Conservation (phyloP, 176 grass and related monocot species). For the Oryza brachyantha region DNA sequence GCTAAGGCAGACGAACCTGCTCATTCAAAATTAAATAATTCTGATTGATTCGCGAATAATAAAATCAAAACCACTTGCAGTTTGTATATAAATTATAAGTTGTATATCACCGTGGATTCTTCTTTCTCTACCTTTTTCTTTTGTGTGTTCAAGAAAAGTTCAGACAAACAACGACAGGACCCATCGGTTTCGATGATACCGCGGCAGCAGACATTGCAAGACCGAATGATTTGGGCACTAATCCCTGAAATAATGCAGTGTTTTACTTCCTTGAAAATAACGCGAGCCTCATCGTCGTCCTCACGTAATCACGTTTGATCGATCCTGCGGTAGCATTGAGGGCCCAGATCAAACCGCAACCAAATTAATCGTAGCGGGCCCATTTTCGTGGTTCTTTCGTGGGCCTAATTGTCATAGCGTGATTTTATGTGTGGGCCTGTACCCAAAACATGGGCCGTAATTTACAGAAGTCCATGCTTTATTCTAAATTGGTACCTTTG, state of each 20-base stretch:
- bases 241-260: neutral
- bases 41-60: neutral
- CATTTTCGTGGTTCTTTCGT: too few species aligned
- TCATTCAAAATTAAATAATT: neutral
- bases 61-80: neutral
- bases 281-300: neutral
- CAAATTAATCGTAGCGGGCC: too few species aligned
- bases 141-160: neutral
- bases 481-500: too few species aligned
- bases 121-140: neutral
- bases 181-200: neutral
- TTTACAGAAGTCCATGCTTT: too few species aligned
- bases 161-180: neutral
- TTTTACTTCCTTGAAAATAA: neutral
- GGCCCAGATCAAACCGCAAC: too few species aligned
- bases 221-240: neutral
- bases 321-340: too few species aligned
- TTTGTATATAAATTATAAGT: neutral
- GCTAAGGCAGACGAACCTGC: neutral
- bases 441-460: too few species aligned
- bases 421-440: too few species aligned
- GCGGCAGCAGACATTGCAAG: neutral
- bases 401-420: too few species aligned
- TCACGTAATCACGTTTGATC: too few species aligned
- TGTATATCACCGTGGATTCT: neutral